phyloP scores from a whole-genome alignment of 495 filamentous ascomycete genomes.

The Parathielavia hyrcaniae region DNA sequence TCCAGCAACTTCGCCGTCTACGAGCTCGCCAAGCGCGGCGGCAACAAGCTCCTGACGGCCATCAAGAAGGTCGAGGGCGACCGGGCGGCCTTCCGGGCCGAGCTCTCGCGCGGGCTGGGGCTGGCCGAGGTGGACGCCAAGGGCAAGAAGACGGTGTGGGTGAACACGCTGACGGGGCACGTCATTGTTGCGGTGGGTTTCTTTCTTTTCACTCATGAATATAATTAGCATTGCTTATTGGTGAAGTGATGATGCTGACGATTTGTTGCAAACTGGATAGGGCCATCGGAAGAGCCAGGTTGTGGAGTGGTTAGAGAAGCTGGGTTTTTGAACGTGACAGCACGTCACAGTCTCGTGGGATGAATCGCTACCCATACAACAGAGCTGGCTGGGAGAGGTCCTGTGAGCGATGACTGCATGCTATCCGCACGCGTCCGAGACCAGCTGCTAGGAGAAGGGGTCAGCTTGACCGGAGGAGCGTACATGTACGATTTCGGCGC shows the following conservation, averaged over 20 bases:
- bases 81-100: conserved; percentile 45
- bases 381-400: too few species aligned
- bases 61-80: conserved; percentile 77
- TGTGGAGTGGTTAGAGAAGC: conserved; percentile 10
- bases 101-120: conserved; percentile 41
- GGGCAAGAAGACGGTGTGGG: conserved; percentile 33
- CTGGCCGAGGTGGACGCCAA: conserved; percentile 32
- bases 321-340: conserved; percentile 4
- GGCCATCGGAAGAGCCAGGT: conserved; percentile 17
- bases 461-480: too few species aligned
- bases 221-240: background rate
- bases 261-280: conserved; percentile 2
- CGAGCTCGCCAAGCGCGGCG: conserved; percentile 62
- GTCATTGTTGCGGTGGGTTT: conserved; percentile 57
- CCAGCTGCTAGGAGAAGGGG: too few species aligned
- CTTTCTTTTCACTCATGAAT: background rate
- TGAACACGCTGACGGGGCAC: conserved; percentile 58
- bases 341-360: too few species aligned
- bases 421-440: too few species aligned
- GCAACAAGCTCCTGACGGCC: conserved; percentile 66
- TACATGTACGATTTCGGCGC: too few species aligned
- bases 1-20: conserved; percentile 78
- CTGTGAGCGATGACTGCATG: too few species aligned
- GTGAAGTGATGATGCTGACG: background rate
- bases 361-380: too few species aligned